Evolutionary conservation across 345 rosid species (phyloP).

Genomic region (Hevea brasiliensis): DNA sequence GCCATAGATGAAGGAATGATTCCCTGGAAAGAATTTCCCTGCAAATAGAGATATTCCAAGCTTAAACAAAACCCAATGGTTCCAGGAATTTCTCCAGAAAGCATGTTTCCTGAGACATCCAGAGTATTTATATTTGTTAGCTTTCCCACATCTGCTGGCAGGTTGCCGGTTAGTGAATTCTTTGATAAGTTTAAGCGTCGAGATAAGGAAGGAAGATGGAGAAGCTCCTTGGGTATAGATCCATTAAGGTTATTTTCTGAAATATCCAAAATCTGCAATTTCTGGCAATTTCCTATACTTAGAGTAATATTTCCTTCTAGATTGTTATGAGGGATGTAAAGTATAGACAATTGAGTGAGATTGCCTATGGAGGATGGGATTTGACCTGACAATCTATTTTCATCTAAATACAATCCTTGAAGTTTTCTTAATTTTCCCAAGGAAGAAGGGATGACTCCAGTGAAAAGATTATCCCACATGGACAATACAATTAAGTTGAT

Average conservation of each 20-base stretch:
- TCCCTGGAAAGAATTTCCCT: too few species aligned
- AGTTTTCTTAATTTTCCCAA: slow-evolving; percentile 16
- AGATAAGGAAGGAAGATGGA: slow-evolving; percentile 19
- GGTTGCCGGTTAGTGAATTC: slow-evolving; percentile 26
- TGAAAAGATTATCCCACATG: neutral
- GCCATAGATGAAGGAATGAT: neutral
- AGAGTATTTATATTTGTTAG: slow-evolving; percentile 18
- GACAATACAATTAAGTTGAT: slow-evolving; percentile 10
- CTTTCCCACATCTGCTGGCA: slow-evolving; percentile 17
- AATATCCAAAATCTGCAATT: neutral
- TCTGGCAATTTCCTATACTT: slow-evolving; percentile 3
- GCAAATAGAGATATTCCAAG: slow-evolving; percentile 10
- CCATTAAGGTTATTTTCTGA: slow-evolving; percentile 25
- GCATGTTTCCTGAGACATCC: slow-evolving; percentile 18
- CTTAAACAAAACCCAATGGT: slow-evolving; percentile 19
- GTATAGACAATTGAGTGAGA: neutral
- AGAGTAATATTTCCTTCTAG: slow-evolving; percentile 21
- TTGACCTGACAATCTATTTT: neutral
- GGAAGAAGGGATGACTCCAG: slow-evolving; percentile 12
- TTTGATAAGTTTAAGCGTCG: slow-evolving; percentile 16
- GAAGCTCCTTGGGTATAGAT: slow-evolving; percentile 9
- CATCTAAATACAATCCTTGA: neutral
- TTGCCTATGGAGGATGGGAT: slow-evolving; percentile 25
- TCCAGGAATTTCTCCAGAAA: slow-evolving; percentile 31
- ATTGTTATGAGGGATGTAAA: neutral